Percentiles rank a stretch among this genome's conserved stretches.
phyloP scores from a whole-genome alignment of 345 rosid genomes.

The Draba incana region DNA sequence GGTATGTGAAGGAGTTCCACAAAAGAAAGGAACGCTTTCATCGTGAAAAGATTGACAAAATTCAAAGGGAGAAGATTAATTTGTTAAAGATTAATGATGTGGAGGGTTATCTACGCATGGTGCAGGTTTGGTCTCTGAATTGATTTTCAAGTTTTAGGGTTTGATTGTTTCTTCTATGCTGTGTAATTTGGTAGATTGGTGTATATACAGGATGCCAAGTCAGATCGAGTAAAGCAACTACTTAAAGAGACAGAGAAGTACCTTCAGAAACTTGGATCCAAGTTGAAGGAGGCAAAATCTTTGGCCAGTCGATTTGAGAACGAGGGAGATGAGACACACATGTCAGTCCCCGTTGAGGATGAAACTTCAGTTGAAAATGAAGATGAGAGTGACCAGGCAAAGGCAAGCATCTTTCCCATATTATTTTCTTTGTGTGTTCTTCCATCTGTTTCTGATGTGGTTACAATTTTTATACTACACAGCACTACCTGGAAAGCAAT shows the following conservation, averaged over 20 bases:
- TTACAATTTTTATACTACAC: constrained; percentile 41
- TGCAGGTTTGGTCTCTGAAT: constrained; percentile 63
- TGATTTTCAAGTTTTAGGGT: constrained; percentile 16
- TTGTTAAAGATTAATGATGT: constrained; percentile 91
- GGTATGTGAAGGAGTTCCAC: constrained; percentile 86
- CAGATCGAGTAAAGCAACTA: constrained; percentile 88
- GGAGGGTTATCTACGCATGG: constrained; percentile 96
- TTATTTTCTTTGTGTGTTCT: neutral
- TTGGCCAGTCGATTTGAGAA: constrained; percentile 58
- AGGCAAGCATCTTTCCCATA: constrained; percentile 51
- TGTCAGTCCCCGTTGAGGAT: constrained; percentile 52
- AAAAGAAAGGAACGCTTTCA: constrained; percentile 87
- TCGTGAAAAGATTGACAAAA: constrained; percentile 94
- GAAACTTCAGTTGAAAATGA: constrained; percentile 71
- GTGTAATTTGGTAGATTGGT: constrained; percentile 1
- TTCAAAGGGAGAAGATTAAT: constrained; percentile 95
- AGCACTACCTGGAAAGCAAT: constrained; percentile 95
- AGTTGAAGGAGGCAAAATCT: constrained; percentile 72
- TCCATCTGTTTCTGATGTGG: constrained; percentile 21
- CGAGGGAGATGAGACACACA: constrained; percentile 62
- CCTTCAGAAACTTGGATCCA: constrained; percentile 87
- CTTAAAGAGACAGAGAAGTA: constrained; percentile 93
- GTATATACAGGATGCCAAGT: constrained; percentile 74
- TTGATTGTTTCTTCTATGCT: constrained; percentile 23
- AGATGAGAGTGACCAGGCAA: constrained; percentile 89